Percentiles rank a stretch among this genome's conserved stretches.
Evolutionary conservation across 306 rosid genomes (phyloP).

Genomic region (Vicia villosa): DNA sequence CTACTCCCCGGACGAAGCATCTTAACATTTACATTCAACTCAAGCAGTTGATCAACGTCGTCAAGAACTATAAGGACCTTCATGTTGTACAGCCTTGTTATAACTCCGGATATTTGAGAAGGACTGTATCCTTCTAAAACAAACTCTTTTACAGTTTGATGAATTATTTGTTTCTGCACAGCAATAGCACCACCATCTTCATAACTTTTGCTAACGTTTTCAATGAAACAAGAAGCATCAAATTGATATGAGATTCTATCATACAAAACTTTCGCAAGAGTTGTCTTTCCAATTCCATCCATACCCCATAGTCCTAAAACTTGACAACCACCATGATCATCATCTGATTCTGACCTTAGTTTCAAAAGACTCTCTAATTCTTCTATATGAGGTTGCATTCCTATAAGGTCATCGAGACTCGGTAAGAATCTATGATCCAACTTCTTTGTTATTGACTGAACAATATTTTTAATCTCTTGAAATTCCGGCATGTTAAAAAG

Average conservation of each 20-base stretch:
- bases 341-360: neutral
- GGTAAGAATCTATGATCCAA: conserved; percentile 15
- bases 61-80: conserved; percentile 22
- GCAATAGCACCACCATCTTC: neutral
- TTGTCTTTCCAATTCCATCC: conserved; percentile 30
- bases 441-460: neutral
- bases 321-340: neutral
- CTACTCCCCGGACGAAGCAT: neutral
- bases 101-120: neutral
- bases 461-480: conserved; percentile 2
- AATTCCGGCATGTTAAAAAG: neutral
- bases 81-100: neutral
- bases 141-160: neutral
- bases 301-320: conserved; percentile 32
- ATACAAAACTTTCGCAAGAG: conserved; percentile 10
- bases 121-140: neutral
- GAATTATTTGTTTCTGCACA: neutral
- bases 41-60: neutral
- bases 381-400: conserved; percentile 15
- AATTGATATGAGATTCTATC: conserved; percentile 16
- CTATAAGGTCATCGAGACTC: neutral
- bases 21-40: neutral
- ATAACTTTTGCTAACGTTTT: neutral
- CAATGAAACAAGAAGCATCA: conserved; percentile 1
- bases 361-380: neutral